Base-by-base conservation (phyloP, 108 stramenopile species). In the Skeletonema marinoi region DNA sequence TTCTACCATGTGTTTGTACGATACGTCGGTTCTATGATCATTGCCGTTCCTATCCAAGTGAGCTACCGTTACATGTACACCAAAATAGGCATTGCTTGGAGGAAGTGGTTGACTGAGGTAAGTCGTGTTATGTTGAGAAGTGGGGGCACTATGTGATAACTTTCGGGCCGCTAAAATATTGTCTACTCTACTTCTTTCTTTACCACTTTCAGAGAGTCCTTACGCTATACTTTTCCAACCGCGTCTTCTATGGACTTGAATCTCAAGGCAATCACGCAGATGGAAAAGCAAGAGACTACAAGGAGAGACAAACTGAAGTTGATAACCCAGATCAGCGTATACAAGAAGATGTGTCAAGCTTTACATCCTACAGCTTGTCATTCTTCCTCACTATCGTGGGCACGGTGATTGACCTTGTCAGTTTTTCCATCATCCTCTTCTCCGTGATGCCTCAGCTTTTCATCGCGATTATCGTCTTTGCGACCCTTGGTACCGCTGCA, bases 321-420 rank as follows among this genome's bases (percentile, higher is more conserved):
- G 90, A 90, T 51, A 94, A 92, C 62, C 89, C 91, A 2, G 93
- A 94, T 60, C 93, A 94, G 75, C 79, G 91, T 31, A 90, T 94
- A 12, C 71, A 88, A 5, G 91, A 92, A 64, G 93, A 92, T 62
- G 88, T 94, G 9, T 66, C 74, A 12, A 74, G 77, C 77, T 94
- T 92, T 74, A 92, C 91, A 3, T 71, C 78, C n/a, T 73, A 74
- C 50, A 81, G 78, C 60, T 86, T 94, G 3, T 71, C 82, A 21
- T 81, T 94, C 39, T 85, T 92, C 33, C 75, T 91, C 32, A 91
- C 88, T 16, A 31, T 87, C 9, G 31, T 94, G 31, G 88, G 84
- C 9, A 71, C 90, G 7, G 75, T 65, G 29, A 90, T 94, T 32
- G 90, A 94, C 72, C 77, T 94, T 19, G 68, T 75, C 36, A 77